Base-by-base conservation (phyloP, 2,329 filamentous ascomycete genomes). In the Colletotrichum caudatum region DNA sequence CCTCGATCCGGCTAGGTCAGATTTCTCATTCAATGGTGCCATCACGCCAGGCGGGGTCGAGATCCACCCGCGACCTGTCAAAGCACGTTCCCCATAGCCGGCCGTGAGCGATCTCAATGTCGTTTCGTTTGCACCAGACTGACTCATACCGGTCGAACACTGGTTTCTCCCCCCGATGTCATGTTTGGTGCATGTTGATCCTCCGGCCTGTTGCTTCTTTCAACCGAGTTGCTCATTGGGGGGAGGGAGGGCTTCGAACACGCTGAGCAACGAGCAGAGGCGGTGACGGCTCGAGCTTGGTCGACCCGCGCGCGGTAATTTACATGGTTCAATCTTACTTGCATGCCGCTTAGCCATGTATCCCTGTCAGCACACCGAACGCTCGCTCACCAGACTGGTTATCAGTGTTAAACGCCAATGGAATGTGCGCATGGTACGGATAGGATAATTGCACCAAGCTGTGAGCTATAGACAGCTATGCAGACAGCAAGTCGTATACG, bases 21-120 rank as follows among this genome's bases (percentile, higher is more conserved):
- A 69, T 69, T 72, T 64, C 65, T 60, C 54, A 69, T 69, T 72
- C 29, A 54, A 72, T 69, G 69, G 41, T 72, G 69, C 69, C 54
- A 72, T 72, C 33, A 54, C 65, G 69, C 54, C 33, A 69, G 60
- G 69, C 69, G 69, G 65, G 69, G 58, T n/a, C 16, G 59, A 23
- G 59, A 16, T 67, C 69, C 69, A 72, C 69, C 26, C 53, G 12
- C 53, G 12, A 11, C 46, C 59, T 56, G 58, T 18, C 16, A 41
- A 41, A 44, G 41, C 41, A 44, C 18, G 18, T 44, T 20, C 41
- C 41, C 41, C 0, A 44, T 8, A 18, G 41, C 41, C 41, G 41
- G 16, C 41, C 14, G 39, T 18, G 39, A 4, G 11, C 39, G 0
- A 18, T 20, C 41, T 3, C 18, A 44, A 14, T 44, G 2, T 39